Conservation (phyloP, 352 stramenopile species). For the Phytophthora melonis region DNA sequence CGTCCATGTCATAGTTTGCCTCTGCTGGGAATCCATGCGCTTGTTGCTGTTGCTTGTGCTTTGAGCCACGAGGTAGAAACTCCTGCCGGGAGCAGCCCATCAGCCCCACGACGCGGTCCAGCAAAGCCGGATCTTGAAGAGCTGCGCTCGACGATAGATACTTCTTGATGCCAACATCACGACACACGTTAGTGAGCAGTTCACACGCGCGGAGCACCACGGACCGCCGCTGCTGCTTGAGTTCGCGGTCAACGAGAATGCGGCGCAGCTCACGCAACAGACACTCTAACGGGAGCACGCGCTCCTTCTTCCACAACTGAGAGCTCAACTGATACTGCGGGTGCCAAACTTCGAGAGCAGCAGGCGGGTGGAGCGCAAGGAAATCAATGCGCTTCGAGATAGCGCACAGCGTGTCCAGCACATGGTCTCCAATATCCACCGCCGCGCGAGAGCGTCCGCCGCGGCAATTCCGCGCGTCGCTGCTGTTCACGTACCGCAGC, state of each 20-base stretch:
- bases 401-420: slow-evolving; percentile 80
- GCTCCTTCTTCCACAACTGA: slow-evolving; percentile 73
- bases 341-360: slow-evolving; percentile 66
- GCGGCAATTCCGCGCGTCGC: slow-evolving; percentile 29
- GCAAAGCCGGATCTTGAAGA: slow-evolving; percentile 52
- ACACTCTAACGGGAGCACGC: slow-evolving; percentile 68
- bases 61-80: slow-evolving; percentile 42
- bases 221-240: slow-evolving; percentile 55
- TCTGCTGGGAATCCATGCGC: slow-evolving; percentile 43
- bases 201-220: slow-evolving; percentile 73
- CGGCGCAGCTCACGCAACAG: slow-evolving; percentile 60
- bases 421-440: slow-evolving; percentile 70
- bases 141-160: slow-evolving; percentile 54
- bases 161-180: slow-evolving; percentile 57
- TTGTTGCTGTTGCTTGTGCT: slow-evolving; percentile 34
- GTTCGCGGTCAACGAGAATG: slow-evolving; percentile 47
- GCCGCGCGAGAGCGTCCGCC: slow-evolving; percentile 35
- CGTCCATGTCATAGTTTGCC: slow-evolving; percentile 57
- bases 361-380: slow-evolving; percentile 61
- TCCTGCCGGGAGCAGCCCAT: slow-evolving; percentile 65
- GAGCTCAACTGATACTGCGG: slow-evolving; percentile 64
- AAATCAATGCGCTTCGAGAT: slow-evolving; percentile 82
- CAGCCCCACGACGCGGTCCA: slow-evolving; percentile 63
- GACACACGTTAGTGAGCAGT: slow-evolving; percentile 66
- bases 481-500: slow-evolving; percentile 54